phyloP scores from a whole-genome alignment of 345 rosid genomes.

The Excoecaria agallocha region DNA sequence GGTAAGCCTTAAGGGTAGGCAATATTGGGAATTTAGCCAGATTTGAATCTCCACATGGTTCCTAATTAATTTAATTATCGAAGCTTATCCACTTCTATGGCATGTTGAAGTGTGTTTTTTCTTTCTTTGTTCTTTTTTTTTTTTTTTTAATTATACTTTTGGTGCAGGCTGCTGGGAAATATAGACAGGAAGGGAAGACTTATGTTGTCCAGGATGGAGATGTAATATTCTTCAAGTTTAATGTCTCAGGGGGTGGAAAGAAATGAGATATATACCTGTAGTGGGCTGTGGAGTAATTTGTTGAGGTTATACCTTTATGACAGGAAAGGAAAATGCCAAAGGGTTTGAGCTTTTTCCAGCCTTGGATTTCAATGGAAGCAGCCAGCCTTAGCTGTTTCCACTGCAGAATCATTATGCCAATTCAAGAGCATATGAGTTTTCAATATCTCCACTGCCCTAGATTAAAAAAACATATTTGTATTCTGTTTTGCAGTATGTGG shows the following conservation, averaged over 20 bases:
- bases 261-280: conserved; percentile 46
- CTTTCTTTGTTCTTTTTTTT: too few relatives aligned
- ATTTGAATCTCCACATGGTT: too few relatives aligned
- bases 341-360: neutral
- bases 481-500: too few relatives aligned
- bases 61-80: too few relatives aligned
- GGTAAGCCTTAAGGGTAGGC: too few relatives aligned
- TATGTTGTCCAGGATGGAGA: conserved; percentile 95
- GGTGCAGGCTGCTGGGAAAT: conserved; percentile 85
- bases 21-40: neutral
- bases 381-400: too few relatives aligned
- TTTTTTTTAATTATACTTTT: neutral
- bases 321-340: neutral
- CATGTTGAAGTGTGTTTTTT: neutral
- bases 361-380: neutral
- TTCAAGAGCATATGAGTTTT: neutral
- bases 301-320: neutral
- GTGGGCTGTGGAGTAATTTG: neutral
- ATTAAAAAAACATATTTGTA: neutral
- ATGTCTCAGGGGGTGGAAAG: conserved; percentile 96
- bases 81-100: neutral
- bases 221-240: conserved; percentile 92
- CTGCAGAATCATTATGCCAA: neutral
- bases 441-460: neutral
- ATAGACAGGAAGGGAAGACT: conserved; percentile 91